phyloP scores from a whole-genome alignment of 495 filamentous ascomycete species.

The Aspergillus haitiensis region DNA sequence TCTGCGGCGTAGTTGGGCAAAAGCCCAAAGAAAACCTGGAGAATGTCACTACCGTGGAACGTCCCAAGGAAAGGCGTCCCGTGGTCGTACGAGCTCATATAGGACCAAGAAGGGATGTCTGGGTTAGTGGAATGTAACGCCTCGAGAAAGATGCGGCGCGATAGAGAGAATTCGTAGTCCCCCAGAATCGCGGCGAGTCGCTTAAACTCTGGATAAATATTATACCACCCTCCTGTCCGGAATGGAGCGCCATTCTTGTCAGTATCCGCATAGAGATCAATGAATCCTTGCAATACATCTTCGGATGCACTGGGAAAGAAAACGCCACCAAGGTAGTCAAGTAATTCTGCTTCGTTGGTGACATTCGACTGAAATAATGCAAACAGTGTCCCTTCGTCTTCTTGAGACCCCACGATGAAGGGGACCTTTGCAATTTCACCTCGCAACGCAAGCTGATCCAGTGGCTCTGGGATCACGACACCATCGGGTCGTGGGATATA shows the following conservation, averaged over 20 bases:
- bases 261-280: slow-evolving; percentile 48
- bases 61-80: slow-evolving; percentile 66
- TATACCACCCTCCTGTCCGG: slow-evolving; percentile 54
- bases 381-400: slow-evolving; percentile 56
- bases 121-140: slow-evolving; percentile 37
- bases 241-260: slow-evolving; percentile 55
- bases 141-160: slow-evolving; percentile 53
- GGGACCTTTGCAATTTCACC: slow-evolving; percentile 51
- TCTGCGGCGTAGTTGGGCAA: slow-evolving; percentile 54
- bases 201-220: slow-evolving; percentile 64
- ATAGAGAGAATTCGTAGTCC: slow-evolving; percentile 59
- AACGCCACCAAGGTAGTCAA: slow-evolving; percentile 49
- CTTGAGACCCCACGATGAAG: slow-evolving; percentile 45
- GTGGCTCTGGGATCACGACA: slow-evolving; percentile 42
- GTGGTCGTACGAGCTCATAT: slow-evolving; percentile 60
- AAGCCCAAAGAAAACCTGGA: slow-evolving; percentile 59
- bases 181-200: slow-evolving; percentile 65
- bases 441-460: slow-evolving; percentile 44
- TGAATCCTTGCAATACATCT: slow-evolving; percentile 40
- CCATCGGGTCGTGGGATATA: slow-evolving; percentile 61
- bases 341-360: slow-evolving; percentile 48
- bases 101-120: slow-evolving; percentile 60
- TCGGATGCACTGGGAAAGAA: slow-evolving; percentile 49
- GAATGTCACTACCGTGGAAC: slow-evolving; percentile 61
- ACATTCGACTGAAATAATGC: slow-evolving; percentile 59